Base-by-base conservation (phyloP, 1,139 yeast species). In the Yamadazyma spencermartinsiae region DNA sequence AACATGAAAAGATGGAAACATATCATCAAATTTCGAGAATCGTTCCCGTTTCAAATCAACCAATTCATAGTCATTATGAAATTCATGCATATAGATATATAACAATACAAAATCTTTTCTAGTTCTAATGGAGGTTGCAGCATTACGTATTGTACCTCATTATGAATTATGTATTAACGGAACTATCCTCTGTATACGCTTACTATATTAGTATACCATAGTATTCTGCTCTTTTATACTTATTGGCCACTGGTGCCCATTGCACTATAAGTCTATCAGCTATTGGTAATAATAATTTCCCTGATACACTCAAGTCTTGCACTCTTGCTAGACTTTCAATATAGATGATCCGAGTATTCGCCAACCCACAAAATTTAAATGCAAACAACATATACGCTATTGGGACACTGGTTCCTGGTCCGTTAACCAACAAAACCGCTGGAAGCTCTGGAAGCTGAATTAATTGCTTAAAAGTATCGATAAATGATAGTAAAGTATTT, bases 321-420 rank as follows among this genome's bases (percentile, higher is more conserved):
- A 90, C 97, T 34, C 99, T 68, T 0, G 98, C 98, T 36, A 92
- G 69, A 34, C 95, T 85, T 61, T 92, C 99, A 18, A 92, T 68
- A 54, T 90, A 92, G 1, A 92, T 61, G 21, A 92, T 82, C 40
- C 78, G 71, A 0, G 89, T 79, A 10, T 57, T 51, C 24, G 74
- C 58, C 4, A 77, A 31, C 0, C 88, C 85, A 4, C 79, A 47
- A 42, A 73, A 61, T 53, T 80, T 76, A 44, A 82, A 65, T 4
- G 74, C 48, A 39, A 83, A 73, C 12, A 83, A 55, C 2, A 83
- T 72, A 40, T 82, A 76, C 41, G 92, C 86, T 19, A 87, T 60
- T 2, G 95, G 83, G 2, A 90, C 88, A 39, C 90, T 73, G 0
- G 97, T 88, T 1, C 97, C 99, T 0, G 99, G 99, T 0, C 99